Evolutionary conservation across 2,329 filamentous ascomycete species (phyloP).

Genomic region (Aspergillus sclerotialis): DNA sequence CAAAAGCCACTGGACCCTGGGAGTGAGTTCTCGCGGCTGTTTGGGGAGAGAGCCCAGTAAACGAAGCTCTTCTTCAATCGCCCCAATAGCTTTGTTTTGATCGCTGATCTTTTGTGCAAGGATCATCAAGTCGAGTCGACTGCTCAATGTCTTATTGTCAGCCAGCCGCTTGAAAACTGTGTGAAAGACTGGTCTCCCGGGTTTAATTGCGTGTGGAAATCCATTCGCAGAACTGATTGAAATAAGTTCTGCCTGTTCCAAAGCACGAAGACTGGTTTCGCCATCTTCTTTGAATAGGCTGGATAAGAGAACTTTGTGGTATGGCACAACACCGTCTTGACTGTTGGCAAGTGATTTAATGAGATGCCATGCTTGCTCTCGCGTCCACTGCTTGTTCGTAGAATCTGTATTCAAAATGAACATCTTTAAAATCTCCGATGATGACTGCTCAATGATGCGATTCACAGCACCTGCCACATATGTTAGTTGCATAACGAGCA

Average conservation of each 20-base stretch:
- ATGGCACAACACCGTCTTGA: slow-evolving; percentile 56
- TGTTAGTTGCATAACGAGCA: slow-evolving; percentile 12
- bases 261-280: slow-evolving; percentile 68
- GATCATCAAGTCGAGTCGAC: slow-evolving; percentile 65
- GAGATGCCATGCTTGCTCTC: slow-evolving; percentile 84
- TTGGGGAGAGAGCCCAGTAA: slow-evolving; percentile 64
- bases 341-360: slow-evolving; percentile 69
- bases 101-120: slow-evolving; percentile 62
- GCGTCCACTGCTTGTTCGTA: slow-evolving; percentile 61
- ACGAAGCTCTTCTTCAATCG: slow-evolving; percentile 70
- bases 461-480: slow-evolving; percentile 57
- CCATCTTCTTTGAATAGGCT: slow-evolving; percentile 67
- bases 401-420: slow-evolving; percentile 64
- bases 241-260: slow-evolving; percentile 83
- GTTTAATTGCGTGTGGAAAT: slow-evolving; percentile 67
- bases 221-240: slow-evolving; percentile 66
- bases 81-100: slow-evolving; percentile 68
- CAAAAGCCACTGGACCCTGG: slow-evolving; percentile 65
- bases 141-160: slow-evolving; percentile 64
- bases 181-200: slow-evolving; percentile 79
- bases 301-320: slow-evolving; percentile 76
- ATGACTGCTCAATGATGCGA: slow-evolving; percentile 83
- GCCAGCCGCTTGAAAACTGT: slow-evolving; percentile 71
- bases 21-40: slow-evolving; percentile 60
- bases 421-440: slow-evolving; percentile 87